These are phyloP conservation scores for Blakeslea trispora DNA, from an alignment of 371 early-diverging fungal genomes.

Conservation along the genomic window DNA sequence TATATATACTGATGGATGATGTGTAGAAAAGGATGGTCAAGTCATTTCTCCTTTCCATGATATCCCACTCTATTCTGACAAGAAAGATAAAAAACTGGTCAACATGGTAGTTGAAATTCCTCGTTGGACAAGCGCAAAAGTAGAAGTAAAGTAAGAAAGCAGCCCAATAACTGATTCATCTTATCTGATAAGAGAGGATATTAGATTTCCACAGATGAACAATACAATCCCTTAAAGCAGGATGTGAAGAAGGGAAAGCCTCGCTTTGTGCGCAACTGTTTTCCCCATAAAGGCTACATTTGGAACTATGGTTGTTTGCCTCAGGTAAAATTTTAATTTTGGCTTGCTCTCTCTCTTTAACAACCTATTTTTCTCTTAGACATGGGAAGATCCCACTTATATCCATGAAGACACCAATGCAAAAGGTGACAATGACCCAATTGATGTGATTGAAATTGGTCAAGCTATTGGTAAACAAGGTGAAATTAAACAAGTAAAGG, in stretches of 20 bases:
- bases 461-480: conserved; percentile 86
- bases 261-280: conserved; percentile 98
- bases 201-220: conserved; percentile 73
- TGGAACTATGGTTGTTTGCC: conserved; percentile 99
- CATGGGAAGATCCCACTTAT: conserved; percentile 98
- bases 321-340: too few relatives aligned
- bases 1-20: neutral
- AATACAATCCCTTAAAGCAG: conserved; percentile 98
- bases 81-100: conserved; percentile 73
- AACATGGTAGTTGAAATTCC: conserved; percentile 99
- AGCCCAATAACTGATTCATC: neutral
- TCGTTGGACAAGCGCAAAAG: conserved; percentile 99
- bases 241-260: conserved; percentile 99
- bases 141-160: conserved; percentile 73
- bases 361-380: conserved; percentile 57
- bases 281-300: conserved; percentile 99
- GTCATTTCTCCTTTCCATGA: conserved; percentile 98
- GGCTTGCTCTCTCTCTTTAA: too few relatives aligned
- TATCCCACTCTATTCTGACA: conserved; percentile 93
- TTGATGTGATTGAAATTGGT: conserved; percentile 99
- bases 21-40: conserved; percentile 66
- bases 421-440: conserved; percentile 97
- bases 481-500: conserved; percentile 98
- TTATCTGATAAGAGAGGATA: too few relatives aligned
- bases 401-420: conserved; percentile 87